Base-by-base conservation (phyloP, 2,329 filamentous ascomycete species). In the Escovopsis sp. region DNA sequence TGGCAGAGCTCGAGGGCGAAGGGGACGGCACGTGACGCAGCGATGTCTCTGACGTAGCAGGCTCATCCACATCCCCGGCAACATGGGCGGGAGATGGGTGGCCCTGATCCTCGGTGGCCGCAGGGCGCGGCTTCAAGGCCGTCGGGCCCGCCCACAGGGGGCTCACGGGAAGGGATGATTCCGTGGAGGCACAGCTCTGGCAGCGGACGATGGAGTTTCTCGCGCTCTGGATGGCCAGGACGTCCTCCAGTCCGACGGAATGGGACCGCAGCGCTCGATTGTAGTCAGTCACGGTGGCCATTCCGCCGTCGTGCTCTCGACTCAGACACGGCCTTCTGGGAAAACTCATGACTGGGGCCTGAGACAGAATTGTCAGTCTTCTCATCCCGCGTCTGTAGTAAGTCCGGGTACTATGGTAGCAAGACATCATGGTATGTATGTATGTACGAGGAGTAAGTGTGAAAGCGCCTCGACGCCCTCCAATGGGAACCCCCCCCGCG, bases 201-300 rank as follows among this genome's bases (percentile, higher is more conserved):
- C 26, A 33, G 9, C 39, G 26, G 43, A 67, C 68, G 36, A 72
- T 49, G 2, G 74, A 76, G 52, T 69, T 73, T 23, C 72, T 69
- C 28, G 28, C 28, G 44, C 66, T 73, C 44, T 70, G 68, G 23
- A 72, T 73, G 33, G 65, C 68, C 32, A 66, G 61, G 23, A 70
- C 69, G 49, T 76, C 72, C 33, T 73, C 68, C 2, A 69, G 68
- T 1, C 73, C 71, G 35, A 77, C 61, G 2, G 76, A 78, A 53
- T 80, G 75, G 11, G 76, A 80, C 37, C 75, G 67, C 33, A 80
- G 54, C 2, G 76, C 75, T 36, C 71, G 66, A 47, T 77, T 73
- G 47, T 70, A 75, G 50, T 80, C 75, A 38, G 69, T 75, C 40
- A 79, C 67, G 8, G 75, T 75, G 30, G 78, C 51, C 28, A 9